phyloP scores from a whole-genome alignment of 1,284 basidiomycete genomes.

The Pseudozyma thailandica region DNA sequence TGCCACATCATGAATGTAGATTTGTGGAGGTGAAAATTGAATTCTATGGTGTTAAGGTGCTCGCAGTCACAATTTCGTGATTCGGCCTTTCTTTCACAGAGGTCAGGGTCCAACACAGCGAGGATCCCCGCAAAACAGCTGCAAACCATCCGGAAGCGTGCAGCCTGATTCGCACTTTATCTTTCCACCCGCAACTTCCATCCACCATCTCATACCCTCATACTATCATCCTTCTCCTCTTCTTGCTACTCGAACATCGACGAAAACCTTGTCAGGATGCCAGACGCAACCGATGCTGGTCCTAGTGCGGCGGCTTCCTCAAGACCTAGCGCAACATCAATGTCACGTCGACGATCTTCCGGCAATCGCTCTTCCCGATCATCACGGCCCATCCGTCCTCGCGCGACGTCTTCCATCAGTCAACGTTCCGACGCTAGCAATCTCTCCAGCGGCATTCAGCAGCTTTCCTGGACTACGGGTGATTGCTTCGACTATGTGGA shows the following conservation, averaged over 20 bases:
- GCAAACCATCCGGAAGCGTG: background rate
- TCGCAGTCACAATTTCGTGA: background rate
- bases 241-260: background rate
- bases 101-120: constrained; percentile 14
- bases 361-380: constrained; percentile 11
- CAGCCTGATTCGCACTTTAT: background rate
- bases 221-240: background rate
- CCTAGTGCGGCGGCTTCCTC: constrained; percentile 16
- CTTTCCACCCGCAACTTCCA: constrained; percentile 2
- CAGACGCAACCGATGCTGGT: constrained; percentile 24
- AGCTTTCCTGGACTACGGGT: constrained; percentile 39
- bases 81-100: constrained; percentile 1
- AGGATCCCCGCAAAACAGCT: constrained; percentile 5
- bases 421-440: constrained; percentile 42
- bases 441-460: constrained; percentile 31
- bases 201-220: background rate
- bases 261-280: constrained; percentile 3
- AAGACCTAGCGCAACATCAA: constrained; percentile 8
- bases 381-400: constrained; percentile 16
- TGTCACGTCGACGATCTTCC: constrained; percentile 31
- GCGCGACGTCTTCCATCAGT: constrained; percentile 39
- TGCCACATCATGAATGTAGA: no score
- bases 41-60: background rate
- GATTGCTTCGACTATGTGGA: constrained; percentile 45
- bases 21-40: no score